phyloP scores from a whole-genome alignment of 345 rosid genomes.

The Noccaea bulbosa region DNA sequence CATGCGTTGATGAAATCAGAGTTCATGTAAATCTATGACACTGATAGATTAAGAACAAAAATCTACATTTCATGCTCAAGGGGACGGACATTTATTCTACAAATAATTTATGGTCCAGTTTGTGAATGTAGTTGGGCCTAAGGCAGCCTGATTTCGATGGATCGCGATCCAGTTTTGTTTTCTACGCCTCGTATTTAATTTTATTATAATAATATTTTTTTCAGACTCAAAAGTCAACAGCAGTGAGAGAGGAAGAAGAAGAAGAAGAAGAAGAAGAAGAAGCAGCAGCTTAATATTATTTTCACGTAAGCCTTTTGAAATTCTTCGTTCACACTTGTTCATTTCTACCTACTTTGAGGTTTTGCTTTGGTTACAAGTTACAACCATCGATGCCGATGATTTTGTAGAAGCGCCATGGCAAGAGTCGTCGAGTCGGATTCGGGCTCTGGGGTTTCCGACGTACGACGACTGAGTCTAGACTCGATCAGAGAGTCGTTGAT shows the following conservation, averaged over 20 bases:
- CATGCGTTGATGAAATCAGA: too few relatives aligned
- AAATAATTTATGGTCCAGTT: too few relatives aligned
- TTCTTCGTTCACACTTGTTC: background rate
- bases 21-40: too few relatives aligned
- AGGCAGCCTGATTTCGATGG: background rate
- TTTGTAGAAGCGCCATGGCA: conserved; percentile 35
- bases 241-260: background rate
- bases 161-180: background rate
- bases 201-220: background rate
- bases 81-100: too few relatives aligned
- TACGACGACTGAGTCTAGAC: conserved; percentile 50
- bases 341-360: background rate
- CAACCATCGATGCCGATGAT: background rate
- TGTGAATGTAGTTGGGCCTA: too few relatives aligned
- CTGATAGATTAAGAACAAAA: too few relatives aligned
- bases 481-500: conserved; percentile 64
- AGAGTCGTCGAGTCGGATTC: conserved; percentile 32
- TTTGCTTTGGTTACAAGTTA: background rate
- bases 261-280: too few relatives aligned
- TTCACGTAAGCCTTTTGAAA: conserved; percentile 1
- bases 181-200: background rate
- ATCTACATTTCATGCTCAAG: too few relatives aligned
- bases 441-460: conserved; percentile 9
- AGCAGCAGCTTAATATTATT: conserved; percentile 7
- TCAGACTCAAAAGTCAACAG: background rate